These are phyloP conservation scores for Mercurialis annua DNA, from an alignment of 345 rosid species.

Conservation along the genomic window DNA sequence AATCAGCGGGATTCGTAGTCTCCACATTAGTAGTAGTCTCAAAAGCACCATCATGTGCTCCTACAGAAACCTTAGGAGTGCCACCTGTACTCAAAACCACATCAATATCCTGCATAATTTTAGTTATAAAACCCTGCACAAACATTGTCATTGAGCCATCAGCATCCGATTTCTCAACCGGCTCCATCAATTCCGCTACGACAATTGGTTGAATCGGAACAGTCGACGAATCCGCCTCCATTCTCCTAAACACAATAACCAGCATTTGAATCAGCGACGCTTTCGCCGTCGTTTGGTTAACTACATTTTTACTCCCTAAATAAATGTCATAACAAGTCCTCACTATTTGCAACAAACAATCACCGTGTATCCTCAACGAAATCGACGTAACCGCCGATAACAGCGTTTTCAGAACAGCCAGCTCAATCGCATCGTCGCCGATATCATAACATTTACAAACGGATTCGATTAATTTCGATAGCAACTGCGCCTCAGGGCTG, in stretches of 20 bases:
- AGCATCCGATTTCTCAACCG: conserved; percentile 70
- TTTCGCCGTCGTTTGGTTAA: conserved; percentile 91
- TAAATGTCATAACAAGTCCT: conserved; percentile 95
- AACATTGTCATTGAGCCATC: conserved; percentile 80
- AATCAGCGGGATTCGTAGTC: conserved; percentile 62
- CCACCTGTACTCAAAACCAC: conserved; percentile 56
- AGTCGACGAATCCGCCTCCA: conserved; percentile 97
- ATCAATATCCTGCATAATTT: conserved; percentile 74
- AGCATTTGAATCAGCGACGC: conserved; percentile 96
- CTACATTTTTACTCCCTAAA: conserved; percentile 82
- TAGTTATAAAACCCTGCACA: conserved; percentile 79
- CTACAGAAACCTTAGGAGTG: conserved; percentile 49
- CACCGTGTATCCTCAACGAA: conserved; percentile 86
- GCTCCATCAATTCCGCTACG: conserved; percentile 97
- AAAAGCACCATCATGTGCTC: conserved; percentile 68
- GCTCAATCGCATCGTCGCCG: conserved; percentile 77
- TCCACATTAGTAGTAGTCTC: conserved; percentile 57
- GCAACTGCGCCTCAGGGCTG: conserved; percentile 51
- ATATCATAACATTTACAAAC: conserved; percentile 82
- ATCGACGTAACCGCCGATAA: conserved; percentile 86
- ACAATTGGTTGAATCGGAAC: conserved; percentile 97
- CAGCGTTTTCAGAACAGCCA: conserved; percentile 70
- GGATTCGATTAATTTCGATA: conserved; percentile 65
- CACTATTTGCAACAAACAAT: conserved; percentile 79
- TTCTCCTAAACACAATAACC: conserved; percentile 93